Evolutionary conservation across 331 rosid species (phyloP), one percentile per base, ranked within the genome.

Genomic region (Prunus yedoensis): DNA sequence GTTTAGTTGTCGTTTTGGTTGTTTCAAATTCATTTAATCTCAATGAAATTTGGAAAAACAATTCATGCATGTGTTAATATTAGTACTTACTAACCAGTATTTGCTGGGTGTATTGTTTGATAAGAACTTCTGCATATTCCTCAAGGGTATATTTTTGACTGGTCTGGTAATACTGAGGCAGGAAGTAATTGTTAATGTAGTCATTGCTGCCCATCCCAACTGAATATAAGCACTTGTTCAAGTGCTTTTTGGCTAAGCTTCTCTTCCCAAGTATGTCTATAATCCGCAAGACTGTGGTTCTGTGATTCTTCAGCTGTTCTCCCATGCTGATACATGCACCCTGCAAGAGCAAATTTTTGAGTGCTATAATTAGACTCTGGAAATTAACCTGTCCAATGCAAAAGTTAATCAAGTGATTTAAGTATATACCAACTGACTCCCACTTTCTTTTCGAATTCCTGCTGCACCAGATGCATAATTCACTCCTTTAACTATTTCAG

Each of bases 381-480:
- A 35, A 35, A 35, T 35, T 35, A 35, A 35, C 38, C 38, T 35
- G 9, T 38, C 43, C 8, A 62, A 49, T 25, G 4, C 62, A 49
- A 21, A 70, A 47, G 50, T 27, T 49, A 32, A 27, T 17, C 18
- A 56, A 68, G n/a, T 61, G 57, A 18, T 20, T 57, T 57, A 35
- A 59, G 35, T 13, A 23, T 25, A 23, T 77, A 88, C 95, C 89
- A 1, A 0, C 9, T 57, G 52, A 23, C 1, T 13, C 11, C 86
- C 85, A 0, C 79, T 79, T 49, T 85, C 86, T 0, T 0, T 0
- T 12, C 80, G 88, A 75, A 92, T 90, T 65, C 94, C 97, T 1
- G 87, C 90, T 0, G 63, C 79, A 5, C 89, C 96, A 5, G 94
- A 92, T 77, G 97, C 96, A 73, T 90, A 92, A 60, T 92, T 92